Evolutionary conservation across 2,329 filamentous ascomycete species (phyloP).

Genomic region (Camillea tinctor): DNA sequence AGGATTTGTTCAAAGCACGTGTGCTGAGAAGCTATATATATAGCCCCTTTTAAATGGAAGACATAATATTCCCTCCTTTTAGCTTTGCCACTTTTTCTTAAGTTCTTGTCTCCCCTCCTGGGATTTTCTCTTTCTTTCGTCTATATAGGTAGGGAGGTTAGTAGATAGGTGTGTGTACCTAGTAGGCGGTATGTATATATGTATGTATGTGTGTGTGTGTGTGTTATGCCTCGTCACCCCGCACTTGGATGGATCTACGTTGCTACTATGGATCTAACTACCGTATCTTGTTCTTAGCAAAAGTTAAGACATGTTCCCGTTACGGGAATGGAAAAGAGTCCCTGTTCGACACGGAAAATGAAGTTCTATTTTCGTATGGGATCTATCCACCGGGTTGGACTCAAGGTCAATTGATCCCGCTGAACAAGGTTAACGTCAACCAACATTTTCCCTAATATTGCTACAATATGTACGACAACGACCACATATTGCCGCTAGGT

Average conservation of each 20-base stretch:
- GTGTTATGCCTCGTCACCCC: neutral
- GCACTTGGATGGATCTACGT: neutral
- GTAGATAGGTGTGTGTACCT: too few species aligned
- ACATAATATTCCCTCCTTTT: neutral
- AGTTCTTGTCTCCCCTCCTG: neutral
- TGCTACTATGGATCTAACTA: neutral
- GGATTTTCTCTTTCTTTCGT: neutral
- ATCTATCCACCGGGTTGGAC: neutral
- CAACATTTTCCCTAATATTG: neutral
- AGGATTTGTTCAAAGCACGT: too few species aligned
- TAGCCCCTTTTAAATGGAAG: neutral
- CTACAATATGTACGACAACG: slow-evolving; percentile 10
- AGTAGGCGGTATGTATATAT: too few species aligned
- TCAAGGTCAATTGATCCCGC: neutral
- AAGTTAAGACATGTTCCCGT: neutral
- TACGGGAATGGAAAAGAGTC: neutral
- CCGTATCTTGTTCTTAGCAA: neutral
- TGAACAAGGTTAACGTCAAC: neutral
- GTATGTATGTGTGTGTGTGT: too few species aligned
- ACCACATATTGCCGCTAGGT: neutral
- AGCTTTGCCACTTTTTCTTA: too few species aligned
- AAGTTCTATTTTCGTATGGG: neutral
- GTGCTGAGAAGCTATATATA: neutral
- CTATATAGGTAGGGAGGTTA: neutral
- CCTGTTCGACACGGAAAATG: neutral